Percentiles rank a stretch among this genome's conserved stretches.
phyloP scores from a whole-genome alignment of 2,329 filamentous ascomycete species.

The Alternaria atra region DNA sequence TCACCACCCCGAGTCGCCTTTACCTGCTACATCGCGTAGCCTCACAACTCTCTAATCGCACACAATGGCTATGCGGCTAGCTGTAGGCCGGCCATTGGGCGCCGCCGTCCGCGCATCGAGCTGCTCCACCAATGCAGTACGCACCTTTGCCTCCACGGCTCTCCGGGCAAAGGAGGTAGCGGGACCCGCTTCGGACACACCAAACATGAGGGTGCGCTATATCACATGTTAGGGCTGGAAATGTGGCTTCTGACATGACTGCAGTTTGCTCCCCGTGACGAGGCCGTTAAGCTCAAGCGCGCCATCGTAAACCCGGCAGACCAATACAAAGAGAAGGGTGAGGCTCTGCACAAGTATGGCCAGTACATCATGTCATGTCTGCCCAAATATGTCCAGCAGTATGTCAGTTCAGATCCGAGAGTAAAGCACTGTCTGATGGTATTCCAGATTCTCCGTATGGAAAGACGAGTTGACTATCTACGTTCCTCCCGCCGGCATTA shows the following conservation, averaged over 20 bases:
- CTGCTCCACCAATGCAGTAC: constrained; percentile 43
- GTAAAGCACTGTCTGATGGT: constrained; percentile 1
- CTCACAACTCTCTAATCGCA: constrained; percentile 24
- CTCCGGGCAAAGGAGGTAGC: constrained; percentile 56
- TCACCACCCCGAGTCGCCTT: constrained; percentile 29
- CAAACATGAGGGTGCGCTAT: constrained; percentile 56
- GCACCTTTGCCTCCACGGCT: constrained; percentile 56
- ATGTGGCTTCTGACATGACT: constrained; percentile 27
- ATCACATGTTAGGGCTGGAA: not conserved
- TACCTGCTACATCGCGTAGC: constrained; percentile 38
- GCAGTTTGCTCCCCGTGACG: constrained; percentile 55
- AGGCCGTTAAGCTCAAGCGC: constrained; percentile 69
- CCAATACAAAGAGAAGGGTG: constrained; percentile 87
- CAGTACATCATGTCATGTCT: constrained; percentile 96
- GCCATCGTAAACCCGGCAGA: constrained; percentile 91
- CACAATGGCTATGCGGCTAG: constrained; percentile 54
- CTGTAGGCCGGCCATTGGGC: constrained; percentile 52
- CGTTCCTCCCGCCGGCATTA: constrained; percentile 85
- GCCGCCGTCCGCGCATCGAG: constrained; percentile 47
- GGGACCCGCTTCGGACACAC: constrained; percentile 52
- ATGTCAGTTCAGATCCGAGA: constrained; percentile 19
- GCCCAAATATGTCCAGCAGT: constrained; percentile 97
- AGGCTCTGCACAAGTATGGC: constrained; percentile 91
- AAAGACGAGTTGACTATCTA: constrained; percentile 98
- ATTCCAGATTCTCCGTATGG: constrained; percentile 86